Conservation (phyloP, 2,329 filamentous ascomycete genomes). For the Amylocarpus encephaloides region DNA sequence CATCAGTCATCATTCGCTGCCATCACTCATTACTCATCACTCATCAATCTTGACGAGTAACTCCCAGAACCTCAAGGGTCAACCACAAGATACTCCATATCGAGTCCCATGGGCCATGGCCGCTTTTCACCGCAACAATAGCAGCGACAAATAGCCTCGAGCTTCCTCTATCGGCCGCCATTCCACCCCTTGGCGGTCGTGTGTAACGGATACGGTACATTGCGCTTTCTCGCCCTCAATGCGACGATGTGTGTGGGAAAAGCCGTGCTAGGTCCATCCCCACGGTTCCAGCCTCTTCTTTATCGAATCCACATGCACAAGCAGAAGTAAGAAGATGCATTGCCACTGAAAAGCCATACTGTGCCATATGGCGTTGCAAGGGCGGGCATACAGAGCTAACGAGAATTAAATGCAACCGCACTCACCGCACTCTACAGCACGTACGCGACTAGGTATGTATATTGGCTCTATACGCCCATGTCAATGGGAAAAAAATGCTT, state of each 20-base stretch:
- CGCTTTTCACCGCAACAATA: not conserved
- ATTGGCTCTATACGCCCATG: not conserved
- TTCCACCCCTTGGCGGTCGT: not conserved
- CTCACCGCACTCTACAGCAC: not conserved
- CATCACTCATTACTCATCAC: too few species aligned
- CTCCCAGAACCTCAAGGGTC: too few species aligned
- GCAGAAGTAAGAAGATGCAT: not conserved
- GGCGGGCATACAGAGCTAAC: not conserved
- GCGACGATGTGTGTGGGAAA: not conserved
- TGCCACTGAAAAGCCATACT: not conserved
- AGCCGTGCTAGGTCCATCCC: conserved; percentile 1
- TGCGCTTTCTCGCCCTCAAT: not conserved
- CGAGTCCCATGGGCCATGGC: too few species aligned
- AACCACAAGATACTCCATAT: not conserved
- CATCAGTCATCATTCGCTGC: too few species aligned
- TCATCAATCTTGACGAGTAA: too few species aligned
- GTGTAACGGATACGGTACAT: conserved; percentile 1
- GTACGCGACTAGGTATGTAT: too few species aligned
- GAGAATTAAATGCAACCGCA: conserved; percentile 1
- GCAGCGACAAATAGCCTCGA: not conserved
- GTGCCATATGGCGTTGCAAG: too few species aligned
- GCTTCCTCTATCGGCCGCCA: not conserved
- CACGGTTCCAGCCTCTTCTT: not conserved
- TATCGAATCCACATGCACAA: not conserved
- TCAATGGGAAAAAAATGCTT: conserved; percentile 1